Percentiles rank a stretch among this genome's conserved stretches.
Evolutionary conservation across 805 yeast species (phyloP).

Genomic region (Torulaspora gathmanii): DNA sequence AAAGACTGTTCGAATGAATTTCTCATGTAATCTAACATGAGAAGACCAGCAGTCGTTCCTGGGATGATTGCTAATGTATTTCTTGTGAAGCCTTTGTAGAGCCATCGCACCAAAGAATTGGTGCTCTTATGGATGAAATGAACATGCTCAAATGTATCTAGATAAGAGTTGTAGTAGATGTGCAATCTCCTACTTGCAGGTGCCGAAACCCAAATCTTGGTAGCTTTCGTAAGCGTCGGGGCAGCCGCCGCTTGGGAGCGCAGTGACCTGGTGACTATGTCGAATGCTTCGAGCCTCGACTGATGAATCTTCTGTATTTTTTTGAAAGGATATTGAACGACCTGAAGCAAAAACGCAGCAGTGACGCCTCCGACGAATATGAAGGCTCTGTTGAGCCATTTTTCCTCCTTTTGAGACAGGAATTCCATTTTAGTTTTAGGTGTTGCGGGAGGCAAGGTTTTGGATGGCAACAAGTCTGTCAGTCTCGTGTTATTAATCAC

Average conservation of each 20-base stretch:
- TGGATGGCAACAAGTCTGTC: slow-evolving; percentile 23
- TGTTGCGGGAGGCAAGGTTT: slow-evolving; percentile 20
- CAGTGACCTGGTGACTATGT: slow-evolving; percentile 42
- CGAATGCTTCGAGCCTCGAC: slow-evolving; percentile 74
- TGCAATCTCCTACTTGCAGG: slow-evolving; percentile 26
- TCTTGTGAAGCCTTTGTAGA: slow-evolving; percentile 71
- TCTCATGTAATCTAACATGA: slow-evolving; percentile 80
- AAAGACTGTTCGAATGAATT: slow-evolving; percentile 30
- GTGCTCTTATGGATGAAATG: slow-evolving; percentile 51
- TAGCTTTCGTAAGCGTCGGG: slow-evolving; percentile 5
- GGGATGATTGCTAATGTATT: slow-evolving; percentile 77
- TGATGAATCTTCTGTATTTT: slow-evolving; percentile 77
- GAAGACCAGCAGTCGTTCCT: slow-evolving; percentile 79
- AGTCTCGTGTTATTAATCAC: slow-evolving; percentile 20
- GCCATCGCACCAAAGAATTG: slow-evolving; percentile 48
- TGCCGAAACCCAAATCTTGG: slow-evolving; percentile 15
- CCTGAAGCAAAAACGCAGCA: slow-evolving; percentile 72
- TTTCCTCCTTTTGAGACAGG: slow-evolving; percentile 24
- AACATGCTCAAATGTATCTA: slow-evolving; percentile 66
- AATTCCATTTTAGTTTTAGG: slow-evolving; percentile 21
- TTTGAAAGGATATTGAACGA: slow-evolving; percentile 77
- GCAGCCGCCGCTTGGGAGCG: slow-evolving; percentile 29
- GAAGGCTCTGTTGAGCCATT: slow-evolving; percentile 24
- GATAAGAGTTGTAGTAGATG: slow-evolving; percentile 68
- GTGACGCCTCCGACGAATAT: slow-evolving; percentile 80